phyloP scores from a whole-genome alignment of 1,284 basidiomycete genomes.

The Chalciporus sp. region DNA sequence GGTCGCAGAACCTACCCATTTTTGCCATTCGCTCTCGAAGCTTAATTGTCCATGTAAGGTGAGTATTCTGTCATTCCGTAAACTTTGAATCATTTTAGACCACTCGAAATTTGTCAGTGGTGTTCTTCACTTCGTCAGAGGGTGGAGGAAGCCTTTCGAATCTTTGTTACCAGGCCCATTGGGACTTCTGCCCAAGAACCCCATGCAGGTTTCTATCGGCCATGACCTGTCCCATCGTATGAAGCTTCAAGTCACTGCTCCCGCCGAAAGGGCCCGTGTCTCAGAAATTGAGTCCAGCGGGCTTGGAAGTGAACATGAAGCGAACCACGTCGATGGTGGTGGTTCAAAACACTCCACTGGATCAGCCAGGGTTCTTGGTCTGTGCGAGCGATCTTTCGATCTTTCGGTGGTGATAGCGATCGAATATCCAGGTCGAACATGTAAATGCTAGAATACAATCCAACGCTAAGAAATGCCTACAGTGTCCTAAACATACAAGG shows the following conservation, averaged over 20 bases:
- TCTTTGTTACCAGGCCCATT: conserved; percentile 2
- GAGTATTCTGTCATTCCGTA: not conserved
- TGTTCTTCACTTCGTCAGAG: not conserved
- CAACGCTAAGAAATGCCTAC: conserved; percentile 5
- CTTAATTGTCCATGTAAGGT: not conserved
- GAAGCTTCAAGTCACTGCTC: no score
- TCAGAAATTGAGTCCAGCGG: no score
- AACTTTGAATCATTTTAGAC: not conserved
- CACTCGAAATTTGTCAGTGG: not conserved
- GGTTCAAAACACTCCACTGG: no score
- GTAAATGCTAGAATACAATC: conserved; percentile 22
- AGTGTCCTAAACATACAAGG: conserved; percentile 1
- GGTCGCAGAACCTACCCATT: not conserved
- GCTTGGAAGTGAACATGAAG: no score
- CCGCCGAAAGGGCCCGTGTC: no score
- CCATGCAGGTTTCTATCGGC: no score
- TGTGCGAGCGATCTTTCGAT: not conserved
- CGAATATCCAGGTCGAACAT: not conserved
- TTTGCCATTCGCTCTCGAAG: not conserved
- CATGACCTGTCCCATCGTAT: no score
- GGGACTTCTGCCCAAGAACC: conserved; percentile 10
- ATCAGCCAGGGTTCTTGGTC: no score
- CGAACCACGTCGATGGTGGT: no score
- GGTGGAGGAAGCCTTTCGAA: not conserved
- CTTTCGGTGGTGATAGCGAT: no score